These are phyloP conservation scores for Scedosporium minutisporum DNA, from an alignment of 2,329 filamentous ascomycete species.

Conservation along the genomic window DNA sequence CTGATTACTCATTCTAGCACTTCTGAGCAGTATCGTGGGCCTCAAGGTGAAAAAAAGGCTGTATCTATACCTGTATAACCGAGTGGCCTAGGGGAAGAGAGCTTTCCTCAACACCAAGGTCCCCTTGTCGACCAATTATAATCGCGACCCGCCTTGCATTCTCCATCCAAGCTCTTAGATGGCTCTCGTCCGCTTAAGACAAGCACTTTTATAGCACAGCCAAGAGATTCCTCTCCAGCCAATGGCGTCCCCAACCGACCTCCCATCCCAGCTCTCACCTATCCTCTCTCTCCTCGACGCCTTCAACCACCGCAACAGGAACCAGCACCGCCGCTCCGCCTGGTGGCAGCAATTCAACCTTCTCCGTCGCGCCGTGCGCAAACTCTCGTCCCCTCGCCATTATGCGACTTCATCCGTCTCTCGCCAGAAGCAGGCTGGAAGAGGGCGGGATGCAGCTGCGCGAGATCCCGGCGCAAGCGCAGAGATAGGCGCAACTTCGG, in stretches of 20 bases:
- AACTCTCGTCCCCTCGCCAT: slow-evolving; percentile 33
- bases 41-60: no score
- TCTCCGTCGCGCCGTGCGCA: slow-evolving; percentile 56
- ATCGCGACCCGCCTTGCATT: no score
- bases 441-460: not conserved
- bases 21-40: no score
- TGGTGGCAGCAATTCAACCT: slow-evolving; percentile 73
- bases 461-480: not conserved
- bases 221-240: not conserved
- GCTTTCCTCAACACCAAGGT: no score
- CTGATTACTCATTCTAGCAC: no score
- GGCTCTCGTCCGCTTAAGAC: no score
- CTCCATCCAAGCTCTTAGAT: no score
- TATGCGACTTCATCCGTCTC: slow-evolving; percentile 11
- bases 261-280: slow-evolving; percentile 21
- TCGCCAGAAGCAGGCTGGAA: not conserved
- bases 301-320: slow-evolving; percentile 76
- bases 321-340: slow-evolving; percentile 71
- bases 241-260: not conserved
- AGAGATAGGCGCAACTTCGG: not conserved
- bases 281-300: slow-evolving; percentile 53
- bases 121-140: no score
- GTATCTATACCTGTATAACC: no score
- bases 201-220: no score
- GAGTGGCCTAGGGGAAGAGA: no score